Conservation (phyloP, 1,284 basidiomycete species). For the Puccinia coronata region DNA sequence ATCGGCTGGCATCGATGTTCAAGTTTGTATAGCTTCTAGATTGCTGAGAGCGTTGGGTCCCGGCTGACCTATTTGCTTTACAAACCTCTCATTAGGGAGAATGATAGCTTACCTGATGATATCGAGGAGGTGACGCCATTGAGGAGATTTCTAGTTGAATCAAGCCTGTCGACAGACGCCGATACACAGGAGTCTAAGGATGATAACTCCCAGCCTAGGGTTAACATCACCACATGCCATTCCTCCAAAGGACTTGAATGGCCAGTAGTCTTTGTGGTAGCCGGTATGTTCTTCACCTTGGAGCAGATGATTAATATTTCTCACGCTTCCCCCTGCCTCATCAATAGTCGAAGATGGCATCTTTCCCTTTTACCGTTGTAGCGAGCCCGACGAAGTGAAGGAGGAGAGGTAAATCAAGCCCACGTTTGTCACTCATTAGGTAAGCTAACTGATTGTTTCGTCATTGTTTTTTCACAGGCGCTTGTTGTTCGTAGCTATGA, state of each 20-base stretch:
- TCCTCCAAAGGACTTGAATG: constrained; percentile 89
- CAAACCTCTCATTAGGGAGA: constrained; percentile 58
- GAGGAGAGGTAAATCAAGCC: constrained; percentile 72
- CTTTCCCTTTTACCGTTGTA: constrained; percentile 74
- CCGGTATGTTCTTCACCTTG: constrained; percentile 61
- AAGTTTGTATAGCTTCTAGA: constrained; percentile 34
- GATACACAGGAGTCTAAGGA: constrained; percentile 67
- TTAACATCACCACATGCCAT: constrained; percentile 84
- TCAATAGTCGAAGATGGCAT: constrained; percentile 71
- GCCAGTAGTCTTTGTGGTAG: constrained; percentile 80
- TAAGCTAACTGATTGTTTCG: not conserved
- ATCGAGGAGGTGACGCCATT: constrained; percentile 65
- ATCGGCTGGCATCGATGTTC: constrained; percentile 53
- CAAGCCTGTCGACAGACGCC: constrained; percentile 79
- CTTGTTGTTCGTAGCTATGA: constrained; percentile 85
- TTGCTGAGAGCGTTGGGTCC: constrained; percentile 5
- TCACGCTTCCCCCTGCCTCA: not conserved
- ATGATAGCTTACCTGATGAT: not conserved
- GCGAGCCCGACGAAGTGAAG: constrained; percentile 67
- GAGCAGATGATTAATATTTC: constrained; percentile 52
- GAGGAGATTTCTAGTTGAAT: constrained; percentile 77
- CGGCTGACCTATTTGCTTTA: constrained; percentile 33
- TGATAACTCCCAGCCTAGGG: constrained; percentile 71
- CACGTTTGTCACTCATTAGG: not conserved
- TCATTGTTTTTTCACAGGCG: constrained; percentile 62